Conservation (phyloP, 768 basidiomycete species). For the Pulveroboletus sp. region DNA sequence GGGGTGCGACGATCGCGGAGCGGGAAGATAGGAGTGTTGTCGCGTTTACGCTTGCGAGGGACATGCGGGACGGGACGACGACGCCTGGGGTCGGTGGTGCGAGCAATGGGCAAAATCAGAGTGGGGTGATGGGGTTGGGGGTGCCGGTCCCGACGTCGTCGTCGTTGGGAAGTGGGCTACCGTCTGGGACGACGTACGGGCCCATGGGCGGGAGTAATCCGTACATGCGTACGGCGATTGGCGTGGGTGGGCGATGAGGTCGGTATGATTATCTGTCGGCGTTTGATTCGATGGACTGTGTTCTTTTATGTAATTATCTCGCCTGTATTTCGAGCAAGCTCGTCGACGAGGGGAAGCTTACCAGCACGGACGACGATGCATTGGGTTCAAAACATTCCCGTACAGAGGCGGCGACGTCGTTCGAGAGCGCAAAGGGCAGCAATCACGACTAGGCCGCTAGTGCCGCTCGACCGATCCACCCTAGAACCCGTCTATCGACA, state of each 20-base stretch:
- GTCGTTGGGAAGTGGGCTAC: constrained; percentile 36
- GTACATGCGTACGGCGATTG: constrained; percentile 59
- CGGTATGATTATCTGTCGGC: constrained; percentile 9
- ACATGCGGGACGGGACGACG: constrained; percentile 24
- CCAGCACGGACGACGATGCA: too few relatives aligned
- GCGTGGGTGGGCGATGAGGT: constrained; percentile 44
- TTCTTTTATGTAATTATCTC: constrained; percentile 32
- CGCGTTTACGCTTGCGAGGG: constrained; percentile 28
- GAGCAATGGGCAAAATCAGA: constrained; percentile 29
- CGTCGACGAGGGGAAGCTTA: not conserved
- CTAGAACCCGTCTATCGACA: too few relatives aligned
- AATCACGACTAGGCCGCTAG: too few relatives aligned
- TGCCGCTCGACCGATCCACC: too few relatives aligned
- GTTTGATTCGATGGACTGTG: constrained; percentile 19
- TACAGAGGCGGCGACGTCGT: too few relatives aligned
- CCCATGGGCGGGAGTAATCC: constrained; percentile 56
- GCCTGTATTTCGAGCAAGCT: constrained; percentile 21
- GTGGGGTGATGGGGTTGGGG: constrained; percentile 47
- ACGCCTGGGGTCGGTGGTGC: constrained; percentile 35
- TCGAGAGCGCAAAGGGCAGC: too few relatives aligned
- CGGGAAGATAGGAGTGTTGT: constrained; percentile 58
- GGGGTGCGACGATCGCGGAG: constrained; percentile 78
- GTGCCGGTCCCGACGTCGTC: constrained; percentile 34
- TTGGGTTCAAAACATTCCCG: too few relatives aligned
- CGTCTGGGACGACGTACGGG: constrained; percentile 52